Base-by-base conservation (phyloP, 2,329 filamentous ascomycete species). In the Arthroderma uncinatum region DNA sequence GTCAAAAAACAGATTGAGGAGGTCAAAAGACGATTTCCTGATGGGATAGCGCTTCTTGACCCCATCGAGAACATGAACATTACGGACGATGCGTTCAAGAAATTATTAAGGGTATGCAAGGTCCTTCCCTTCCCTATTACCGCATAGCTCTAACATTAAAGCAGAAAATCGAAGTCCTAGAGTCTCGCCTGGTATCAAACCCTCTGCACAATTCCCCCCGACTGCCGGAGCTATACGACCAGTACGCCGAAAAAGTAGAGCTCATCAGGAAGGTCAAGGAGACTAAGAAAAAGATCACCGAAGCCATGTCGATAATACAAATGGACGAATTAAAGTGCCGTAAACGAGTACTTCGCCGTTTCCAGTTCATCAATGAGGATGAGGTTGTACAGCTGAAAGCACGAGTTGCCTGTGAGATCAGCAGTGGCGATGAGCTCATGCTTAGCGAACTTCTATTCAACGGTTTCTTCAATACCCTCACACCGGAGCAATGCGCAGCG, bases 371-470 rank as follows among this genome's bases (percentile, higher is more conserved):
- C 73, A 94, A 95, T 69, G 93, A 97, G 59, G 82, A 84, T 55
- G 93, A 97, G 70, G 91, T 98, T 1, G 91, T 98, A 7, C 87
- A 97, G 75, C 82, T 97, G 67, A 98, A 98, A 75, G 93, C 92
- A 9, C 88, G 94, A 57, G 94, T 97, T 2, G 93, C 93, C 1
- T 98, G 93, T 73, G 92, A 98, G 74, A 97, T 98, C 62, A 95
- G 89, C 61, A 95, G 92, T 0, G 93, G 92, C 36, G 93, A 98
- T 67, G 94, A 98, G 70, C 78, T 98, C 42, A 84, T 98, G 62
- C 80, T 98, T 4, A 90, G 88, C 10, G 93, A 98, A 72, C 79
- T 98, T 28, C 80, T 98, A 0, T 97, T 98, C 73, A 94, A 97
- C 71, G 83, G 91, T 39, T 97, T 96, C 79, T 98, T 98, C 80